Evolutionary conservation across 2,329 filamentous ascomycete genomes (phyloP).

Genomic region (Camillea tinctor): DNA sequence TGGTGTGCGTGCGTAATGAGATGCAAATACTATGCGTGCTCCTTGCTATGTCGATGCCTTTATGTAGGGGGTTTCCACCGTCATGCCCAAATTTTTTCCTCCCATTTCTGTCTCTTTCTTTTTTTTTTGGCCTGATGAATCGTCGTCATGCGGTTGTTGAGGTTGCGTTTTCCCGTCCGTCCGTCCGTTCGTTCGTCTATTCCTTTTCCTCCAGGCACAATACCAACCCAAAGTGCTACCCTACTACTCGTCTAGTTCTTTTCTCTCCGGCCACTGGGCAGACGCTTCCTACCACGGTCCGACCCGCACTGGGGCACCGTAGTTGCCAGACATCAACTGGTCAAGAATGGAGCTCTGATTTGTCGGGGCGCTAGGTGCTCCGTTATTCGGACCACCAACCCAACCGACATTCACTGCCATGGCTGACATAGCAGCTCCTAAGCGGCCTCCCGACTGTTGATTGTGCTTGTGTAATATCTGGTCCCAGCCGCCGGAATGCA

Average conservation of each 20-base stretch:
- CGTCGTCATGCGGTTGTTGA: not conserved
- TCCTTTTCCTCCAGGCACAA: constrained; percentile 2
- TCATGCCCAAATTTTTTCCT: not conserved
- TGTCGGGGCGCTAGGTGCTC: constrained; percentile 23
- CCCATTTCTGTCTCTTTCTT: not conserved
- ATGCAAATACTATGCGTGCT: constrained; percentile 10
- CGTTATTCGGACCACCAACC: constrained; percentile 53
- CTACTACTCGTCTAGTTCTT: not conserved
- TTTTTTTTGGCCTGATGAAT: not conserved
- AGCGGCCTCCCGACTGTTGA: constrained; percentile 76
- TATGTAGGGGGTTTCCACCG: constrained; percentile 4
- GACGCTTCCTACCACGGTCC: constrained; percentile 53
- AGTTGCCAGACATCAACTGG: constrained; percentile 60
- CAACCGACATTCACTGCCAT: constrained; percentile 74
- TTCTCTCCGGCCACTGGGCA: not conserved
- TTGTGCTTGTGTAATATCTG: constrained; percentile 85
- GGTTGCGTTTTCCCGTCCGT: constrained; percentile 8
- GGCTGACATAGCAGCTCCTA: constrained; percentile 77
- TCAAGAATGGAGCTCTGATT: constrained; percentile 59
- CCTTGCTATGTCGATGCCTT: constrained; percentile 18
- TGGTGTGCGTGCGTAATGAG: not conserved
- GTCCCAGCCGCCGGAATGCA: constrained; percentile 92
- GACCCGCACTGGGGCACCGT: constrained; percentile 59
- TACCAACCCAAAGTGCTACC: not conserved
- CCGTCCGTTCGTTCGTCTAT: constrained; percentile 1